Base-by-base conservation (phyloP, 2,329 filamentous ascomycete genomes). In the Thielaviopsis musarum region DNA sequence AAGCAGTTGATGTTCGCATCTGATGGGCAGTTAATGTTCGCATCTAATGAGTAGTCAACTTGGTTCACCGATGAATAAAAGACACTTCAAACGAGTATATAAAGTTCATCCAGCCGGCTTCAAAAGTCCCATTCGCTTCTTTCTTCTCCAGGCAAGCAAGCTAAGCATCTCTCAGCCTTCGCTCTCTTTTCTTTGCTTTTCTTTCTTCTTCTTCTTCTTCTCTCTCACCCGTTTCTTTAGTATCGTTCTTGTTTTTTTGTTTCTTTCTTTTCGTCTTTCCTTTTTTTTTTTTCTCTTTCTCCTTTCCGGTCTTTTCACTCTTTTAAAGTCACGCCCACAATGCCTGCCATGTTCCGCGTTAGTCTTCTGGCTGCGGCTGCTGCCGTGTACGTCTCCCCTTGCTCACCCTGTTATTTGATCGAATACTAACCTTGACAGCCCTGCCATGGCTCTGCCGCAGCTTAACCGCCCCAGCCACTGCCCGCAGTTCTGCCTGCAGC, bases 291-390 rank as follows among this genome's bases (percentile, higher is more conserved):
- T 45, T 45, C 9, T 10, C 6, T 34, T 34, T 10, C 4, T 34
- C 10, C 26, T n/a, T 28, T 7, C 26, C 26, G 26, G 15, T 58
- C 51, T 24, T 54, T 24, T 52, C 57, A 24, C 30, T 59, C 51
- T 28, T 54, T 59, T 28, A 15, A 45, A 34, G 15, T 45, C 26
- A 41, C 51, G 26, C 38, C 52, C 38, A 26, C 24, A 45, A 59
- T 59, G 38, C 55, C 30, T 57, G 30, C 34, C 41, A 61, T 61
- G 56, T 54, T 61, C 59, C 59, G 59, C 22, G 26, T 55, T 56
- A 52, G 56, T 45, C 52, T 61, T 48, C 24, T 61, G 24, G 56
- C 56, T 26, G 52, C 59, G 28, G 59, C 59, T 38, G 56, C 59
- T 56, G 56, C 58, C 21, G 56, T 54, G 59, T 61, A 58, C 58